Evolutionary conservation across 2,329 filamentous ascomycete species (phyloP).

Genomic region (Cladorrhinum sp.): DNA sequence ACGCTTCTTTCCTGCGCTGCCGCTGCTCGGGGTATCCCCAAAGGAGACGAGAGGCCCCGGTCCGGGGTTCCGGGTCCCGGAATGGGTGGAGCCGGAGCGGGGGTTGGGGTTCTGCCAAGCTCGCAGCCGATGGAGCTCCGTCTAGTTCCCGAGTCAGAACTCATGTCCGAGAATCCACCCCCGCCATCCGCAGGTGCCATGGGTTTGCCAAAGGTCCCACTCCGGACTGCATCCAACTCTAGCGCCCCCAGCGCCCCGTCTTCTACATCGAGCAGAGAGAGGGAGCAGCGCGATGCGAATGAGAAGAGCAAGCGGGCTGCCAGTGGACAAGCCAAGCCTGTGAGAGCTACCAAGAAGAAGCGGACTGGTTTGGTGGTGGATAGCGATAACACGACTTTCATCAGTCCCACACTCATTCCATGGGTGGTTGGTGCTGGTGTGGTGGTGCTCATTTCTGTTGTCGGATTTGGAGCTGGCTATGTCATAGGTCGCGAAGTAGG

Average conservation of each 20-base stretch:
- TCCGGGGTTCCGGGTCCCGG: slow-evolving; percentile 37
- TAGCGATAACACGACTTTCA: slow-evolving; percentile 37
- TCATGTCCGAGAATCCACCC: slow-evolving; percentile 40
- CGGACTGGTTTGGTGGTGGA: slow-evolving; percentile 41
- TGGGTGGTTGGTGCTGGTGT: slow-evolving; percentile 67
- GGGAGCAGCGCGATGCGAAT: slow-evolving; percentile 24
- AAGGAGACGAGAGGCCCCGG: slow-evolving; percentile 46
- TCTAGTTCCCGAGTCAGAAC: slow-evolving; percentile 59
- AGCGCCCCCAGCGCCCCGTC: slow-evolving; percentile 30
- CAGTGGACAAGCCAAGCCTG: slow-evolving; percentile 35
- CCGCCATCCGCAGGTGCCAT: slow-evolving; percentile 16
- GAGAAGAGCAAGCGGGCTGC: slow-evolving; percentile 51
- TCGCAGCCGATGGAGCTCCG: slow-evolving; percentile 57
- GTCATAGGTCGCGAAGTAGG: slow-evolving; percentile 66
- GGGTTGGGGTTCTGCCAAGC: slow-evolving; percentile 46
- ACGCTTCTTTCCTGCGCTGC: slow-evolving; percentile 93
- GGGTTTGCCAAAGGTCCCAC: slow-evolving; percentile 25
- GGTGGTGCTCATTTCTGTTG: slow-evolving; percentile 64
- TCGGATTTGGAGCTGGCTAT: slow-evolving; percentile 67
- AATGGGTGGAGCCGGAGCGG: too few relatives aligned
- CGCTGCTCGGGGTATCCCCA: slow-evolving; percentile 78
- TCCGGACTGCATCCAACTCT: slow-evolving; percentile 32
- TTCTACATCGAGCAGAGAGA: slow-evolving; percentile 26
- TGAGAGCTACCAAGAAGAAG: slow-evolving; percentile 59
- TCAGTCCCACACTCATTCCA: slow-evolving; percentile 59